A percentile compares a stretch with the other conserved stretches of the same genome.
These are phyloP conservation scores for Podaxis sp. DNA, from an alignment of 768 basidiomycete species.

Conservation along the genomic window DNA sequence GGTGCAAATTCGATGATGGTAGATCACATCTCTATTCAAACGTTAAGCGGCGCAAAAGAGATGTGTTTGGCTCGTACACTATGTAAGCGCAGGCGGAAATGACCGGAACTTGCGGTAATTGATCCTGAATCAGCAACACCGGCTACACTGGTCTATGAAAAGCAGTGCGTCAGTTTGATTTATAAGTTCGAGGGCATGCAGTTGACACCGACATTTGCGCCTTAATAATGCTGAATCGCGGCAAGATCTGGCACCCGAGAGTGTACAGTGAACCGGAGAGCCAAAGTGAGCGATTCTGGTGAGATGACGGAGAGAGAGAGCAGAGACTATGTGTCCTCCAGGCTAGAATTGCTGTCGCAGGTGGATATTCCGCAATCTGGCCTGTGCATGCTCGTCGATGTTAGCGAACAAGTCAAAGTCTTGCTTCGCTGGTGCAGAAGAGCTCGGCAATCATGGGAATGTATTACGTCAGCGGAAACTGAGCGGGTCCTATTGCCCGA, in stretches of 20 bases:
- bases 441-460: constrained; percentile 8
- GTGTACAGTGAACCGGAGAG: neutral
- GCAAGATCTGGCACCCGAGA: neutral
- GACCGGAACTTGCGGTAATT: constrained; percentile 1
- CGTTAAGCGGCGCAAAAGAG: constrained; percentile 15
- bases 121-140: constrained; percentile 13
- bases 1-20: constrained; percentile 13
- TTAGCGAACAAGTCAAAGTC: neutral
- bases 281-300: neutral
- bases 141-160: neutral
- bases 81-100: constrained; percentile 3
- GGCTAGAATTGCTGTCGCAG: neutral
- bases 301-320: neutral
- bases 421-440: neutral
- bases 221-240: neutral
- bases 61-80: neutral
- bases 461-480: neutral
- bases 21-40: constrained; percentile 5
- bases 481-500: neutral
- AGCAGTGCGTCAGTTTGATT: constrained; percentile 7
- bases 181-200: neutral
- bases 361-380: constrained; percentile 4
- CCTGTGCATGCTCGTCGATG: neutral
- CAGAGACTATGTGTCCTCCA: neutral
- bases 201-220: neutral